These are phyloP conservation scores for Hamamelis virginiana DNA, from an alignment of 164 flowering plant genomes.

Conservation along the genomic window DNA sequence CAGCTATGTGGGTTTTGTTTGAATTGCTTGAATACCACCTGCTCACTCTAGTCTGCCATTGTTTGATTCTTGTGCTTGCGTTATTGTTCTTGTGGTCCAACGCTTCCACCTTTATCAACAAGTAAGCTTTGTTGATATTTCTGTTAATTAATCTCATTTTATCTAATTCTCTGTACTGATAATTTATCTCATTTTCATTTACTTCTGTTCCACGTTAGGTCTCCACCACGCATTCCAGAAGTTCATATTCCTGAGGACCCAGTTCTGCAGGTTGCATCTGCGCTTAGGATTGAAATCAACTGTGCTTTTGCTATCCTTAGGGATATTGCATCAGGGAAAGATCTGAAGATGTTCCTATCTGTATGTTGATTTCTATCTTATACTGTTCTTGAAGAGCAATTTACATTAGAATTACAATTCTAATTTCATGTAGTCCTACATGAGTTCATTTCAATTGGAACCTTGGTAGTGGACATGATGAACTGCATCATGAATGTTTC, in stretches of 20 bases:
- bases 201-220: slow-evolving; percentile 25
- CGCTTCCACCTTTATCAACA: slow-evolving; percentile 21
- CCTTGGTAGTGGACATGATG: background rate
- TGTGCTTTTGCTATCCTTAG: too few species aligned
- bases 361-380: slow-evolving; percentile 17
- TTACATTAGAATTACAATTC: background rate
- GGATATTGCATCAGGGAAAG: too few species aligned
- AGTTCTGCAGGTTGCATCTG: too few species aligned
- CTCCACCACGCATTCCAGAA: too few species aligned
- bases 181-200: too few species aligned
- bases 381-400: background rate
- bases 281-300: too few species aligned
- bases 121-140: slow-evolving; percentile 27
- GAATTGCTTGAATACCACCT: slow-evolving; percentile 33
- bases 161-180: too few species aligned
- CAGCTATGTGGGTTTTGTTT: slow-evolving; percentile 37
- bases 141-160: background rate
- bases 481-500: background rate
- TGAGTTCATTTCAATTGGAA: background rate
- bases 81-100: slow-evolving; percentile 37
- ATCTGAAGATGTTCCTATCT: too few species aligned
- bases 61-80: slow-evolving; percentile 23
- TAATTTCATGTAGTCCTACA: background rate
- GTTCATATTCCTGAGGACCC: too few species aligned
- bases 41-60: slow-evolving; percentile 33